phyloP scores from a whole-genome alignment of 306 rosid species.

The Begonia peltatifolia region DNA sequence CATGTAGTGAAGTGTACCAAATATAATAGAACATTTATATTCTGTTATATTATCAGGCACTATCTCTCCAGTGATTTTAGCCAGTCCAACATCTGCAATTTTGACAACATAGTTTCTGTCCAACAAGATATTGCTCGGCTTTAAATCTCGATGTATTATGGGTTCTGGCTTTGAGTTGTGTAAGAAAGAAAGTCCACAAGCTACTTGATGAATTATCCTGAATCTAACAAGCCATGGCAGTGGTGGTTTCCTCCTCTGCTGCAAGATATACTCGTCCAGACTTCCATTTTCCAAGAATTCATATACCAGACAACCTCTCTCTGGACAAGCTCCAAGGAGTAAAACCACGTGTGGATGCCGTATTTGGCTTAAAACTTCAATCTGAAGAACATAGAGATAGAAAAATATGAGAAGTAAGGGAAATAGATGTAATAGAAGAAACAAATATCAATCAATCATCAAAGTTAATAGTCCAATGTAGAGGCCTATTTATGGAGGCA shows the following conservation, averaged over 20 bases:
- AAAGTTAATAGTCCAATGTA: no score
- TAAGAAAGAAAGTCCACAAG: constrained; percentile 74
- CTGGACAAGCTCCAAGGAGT: constrained; percentile 95
- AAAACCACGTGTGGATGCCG: constrained; percentile 81
- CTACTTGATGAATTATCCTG: constrained; percentile 59
- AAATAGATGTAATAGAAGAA: no score
- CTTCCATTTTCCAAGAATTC: constrained; percentile 90
- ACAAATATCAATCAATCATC: no score
- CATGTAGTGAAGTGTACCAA: constrained; percentile 89
- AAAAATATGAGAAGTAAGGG: no score
- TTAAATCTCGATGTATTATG: constrained; percentile 81
- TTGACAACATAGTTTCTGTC: constrained; percentile 75
- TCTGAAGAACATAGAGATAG: constrained; percentile 29
- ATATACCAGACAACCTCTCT: constrained; percentile 67
- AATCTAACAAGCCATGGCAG: constrained; percentile 80
- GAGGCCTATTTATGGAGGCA: no score
- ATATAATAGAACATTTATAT: constrained; percentile 65
- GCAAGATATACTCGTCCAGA: constrained; percentile 52
- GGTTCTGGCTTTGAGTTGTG: constrained; percentile 81
- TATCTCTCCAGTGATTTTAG: constrained; percentile 54
- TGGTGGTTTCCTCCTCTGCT: constrained; percentile 32
- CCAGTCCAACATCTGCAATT: constrained; percentile 81
- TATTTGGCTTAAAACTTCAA: constrained; percentile 84
- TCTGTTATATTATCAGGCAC: constrained; percentile 79
- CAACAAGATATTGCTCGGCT: constrained; percentile 83